phyloP scores from a whole-genome alignment of 2,329 filamentous ascomycete genomes.

The Penicillium sp. region DNA sequence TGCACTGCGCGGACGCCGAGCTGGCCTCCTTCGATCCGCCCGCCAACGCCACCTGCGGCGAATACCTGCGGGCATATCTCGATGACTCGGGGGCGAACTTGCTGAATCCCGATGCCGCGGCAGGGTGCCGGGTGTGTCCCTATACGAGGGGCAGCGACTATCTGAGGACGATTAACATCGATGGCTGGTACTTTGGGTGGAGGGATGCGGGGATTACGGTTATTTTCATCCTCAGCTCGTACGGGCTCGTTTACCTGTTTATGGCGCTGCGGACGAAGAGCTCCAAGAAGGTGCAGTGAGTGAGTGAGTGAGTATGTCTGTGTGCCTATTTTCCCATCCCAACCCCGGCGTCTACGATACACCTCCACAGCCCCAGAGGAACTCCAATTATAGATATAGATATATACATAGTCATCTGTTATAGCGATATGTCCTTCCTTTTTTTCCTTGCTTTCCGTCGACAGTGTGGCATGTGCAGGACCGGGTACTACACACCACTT shows the following conservation, averaged over 20 bases:
- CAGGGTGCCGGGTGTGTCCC: constrained; percentile 64
- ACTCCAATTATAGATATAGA: too few relatives aligned
- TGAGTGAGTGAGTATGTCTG: too few relatives aligned
- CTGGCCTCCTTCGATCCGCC: constrained; percentile 39
- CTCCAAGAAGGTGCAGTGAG: constrained; percentile 35
- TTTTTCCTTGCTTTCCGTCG: too few relatives aligned
- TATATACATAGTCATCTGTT: too few relatives aligned
- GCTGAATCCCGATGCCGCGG: constrained; percentile 62
- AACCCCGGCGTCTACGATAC: too few relatives aligned
- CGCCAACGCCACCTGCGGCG: constrained; percentile 57
- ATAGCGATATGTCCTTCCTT: too few relatives aligned
- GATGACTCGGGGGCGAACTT: constrained; percentile 57
- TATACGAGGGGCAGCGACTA: constrained; percentile 65
- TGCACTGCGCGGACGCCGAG: constrained; percentile 31
- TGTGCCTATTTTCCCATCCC: too few relatives aligned
- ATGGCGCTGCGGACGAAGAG: constrained; percentile 44
- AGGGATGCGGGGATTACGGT: constrained; percentile 65
- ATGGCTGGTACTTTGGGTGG: constrained; percentile 68
- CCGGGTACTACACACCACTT: too few relatives aligned
- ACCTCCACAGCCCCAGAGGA: too few relatives aligned
- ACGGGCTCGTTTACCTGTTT: constrained; percentile 51
- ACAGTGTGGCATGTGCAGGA: too few relatives aligned
- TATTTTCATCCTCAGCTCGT: constrained; percentile 60
- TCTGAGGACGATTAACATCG: constrained; percentile 62
- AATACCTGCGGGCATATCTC: constrained; percentile 62